These are phyloP conservation scores for Beverwykella pulmonaria DNA, from an alignment of 495 filamentous ascomycete species.

Conservation along the genomic window DNA sequence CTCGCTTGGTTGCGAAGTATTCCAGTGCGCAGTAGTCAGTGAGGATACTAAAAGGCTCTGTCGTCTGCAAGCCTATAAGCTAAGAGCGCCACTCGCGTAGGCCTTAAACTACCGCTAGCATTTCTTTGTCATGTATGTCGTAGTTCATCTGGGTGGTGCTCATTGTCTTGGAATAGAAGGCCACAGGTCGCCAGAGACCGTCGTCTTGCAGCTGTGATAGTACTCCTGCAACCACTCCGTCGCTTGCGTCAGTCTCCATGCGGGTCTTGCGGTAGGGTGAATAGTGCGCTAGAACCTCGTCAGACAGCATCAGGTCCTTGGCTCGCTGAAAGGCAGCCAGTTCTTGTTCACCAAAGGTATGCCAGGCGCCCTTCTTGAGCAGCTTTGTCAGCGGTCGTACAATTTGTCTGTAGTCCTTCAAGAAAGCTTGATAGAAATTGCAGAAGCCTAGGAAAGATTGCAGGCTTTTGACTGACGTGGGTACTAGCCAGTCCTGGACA, in stretches of 20 bases:
- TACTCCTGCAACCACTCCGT: conserved; percentile 28
- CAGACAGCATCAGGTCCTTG: conserved; percentile 52
- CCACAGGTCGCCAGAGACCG: conserved; percentile 34
- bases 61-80: conserved; percentile 24
- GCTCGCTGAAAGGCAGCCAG: too few species aligned
- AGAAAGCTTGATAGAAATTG: too few species aligned
- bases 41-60: conserved; percentile 33
- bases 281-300: conserved; percentile 39
- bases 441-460: conserved; percentile 45
- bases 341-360: too few species aligned
- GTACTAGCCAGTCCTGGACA: too few species aligned
- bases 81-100: conserved; percentile 44
- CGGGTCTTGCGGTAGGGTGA: conserved; percentile 35
- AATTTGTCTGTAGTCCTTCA: too few species aligned
- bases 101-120: conserved; percentile 45
- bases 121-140: conserved; percentile 46
- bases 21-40: conserved; percentile 45
- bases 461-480: conserved; percentile 22
- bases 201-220: conserved; percentile 40
- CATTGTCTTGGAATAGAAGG: conserved; percentile 43
- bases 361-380: too few species aligned
- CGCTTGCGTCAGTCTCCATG: too few species aligned
- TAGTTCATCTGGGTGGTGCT: too few species aligned
- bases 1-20: too few species aligned
- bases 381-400: too few species aligned